Conservation (phyloP, 2,329 filamentous ascomycete genomes). For the Hortaea sp. region DNA sequence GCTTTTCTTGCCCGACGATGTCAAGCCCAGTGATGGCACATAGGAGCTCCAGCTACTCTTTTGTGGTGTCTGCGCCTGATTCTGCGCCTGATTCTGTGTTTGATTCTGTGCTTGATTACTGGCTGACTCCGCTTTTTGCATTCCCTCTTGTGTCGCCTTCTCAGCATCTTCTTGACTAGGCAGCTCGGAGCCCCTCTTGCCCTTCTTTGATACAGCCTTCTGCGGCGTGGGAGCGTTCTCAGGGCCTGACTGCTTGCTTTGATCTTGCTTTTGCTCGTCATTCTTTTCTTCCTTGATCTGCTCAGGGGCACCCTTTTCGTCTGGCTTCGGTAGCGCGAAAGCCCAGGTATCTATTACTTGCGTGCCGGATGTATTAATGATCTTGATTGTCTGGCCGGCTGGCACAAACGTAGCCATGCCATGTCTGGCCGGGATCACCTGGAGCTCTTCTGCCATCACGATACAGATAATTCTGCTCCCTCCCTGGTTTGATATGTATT, state of each 20-base stretch:
- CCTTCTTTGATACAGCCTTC: conserved; percentile 14
- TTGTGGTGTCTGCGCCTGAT: conserved; percentile 7
- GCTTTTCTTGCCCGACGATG: conserved; percentile 13
- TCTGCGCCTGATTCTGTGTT: conserved; percentile 3
- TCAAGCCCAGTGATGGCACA: conserved; percentile 16
- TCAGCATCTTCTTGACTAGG: conserved; percentile 27
- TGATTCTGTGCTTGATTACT: conserved; percentile 9
- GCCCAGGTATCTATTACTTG: conserved; percentile 40
- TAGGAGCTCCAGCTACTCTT: conserved; percentile 24
- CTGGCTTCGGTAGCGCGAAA: conserved; percentile 37
- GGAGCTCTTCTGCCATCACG: conserved; percentile 17
- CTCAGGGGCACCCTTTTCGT: conserved; percentile 18
- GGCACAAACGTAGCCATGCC: conserved; percentile 43
- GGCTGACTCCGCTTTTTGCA: conserved; percentile 13
- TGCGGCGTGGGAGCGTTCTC: conserved; percentile 12
- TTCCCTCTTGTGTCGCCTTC: conserved; percentile 18
- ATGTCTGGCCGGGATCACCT: conserved; percentile 40
- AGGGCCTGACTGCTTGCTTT: conserved; percentile 10
- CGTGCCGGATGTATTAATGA: conserved; percentile 41
- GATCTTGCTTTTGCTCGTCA: conserved; percentile 11
- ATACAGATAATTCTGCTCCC: not conserved
- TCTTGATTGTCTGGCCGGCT: conserved; percentile 38
- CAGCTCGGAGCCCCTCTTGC: conserved; percentile 18
- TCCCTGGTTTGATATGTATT: not conserved
- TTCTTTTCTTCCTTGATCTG: conserved; percentile 15